Evolutionary conservation across 495 filamentous ascomycete species (phyloP).

Genomic region (Aspergillus mulundensis): DNA sequence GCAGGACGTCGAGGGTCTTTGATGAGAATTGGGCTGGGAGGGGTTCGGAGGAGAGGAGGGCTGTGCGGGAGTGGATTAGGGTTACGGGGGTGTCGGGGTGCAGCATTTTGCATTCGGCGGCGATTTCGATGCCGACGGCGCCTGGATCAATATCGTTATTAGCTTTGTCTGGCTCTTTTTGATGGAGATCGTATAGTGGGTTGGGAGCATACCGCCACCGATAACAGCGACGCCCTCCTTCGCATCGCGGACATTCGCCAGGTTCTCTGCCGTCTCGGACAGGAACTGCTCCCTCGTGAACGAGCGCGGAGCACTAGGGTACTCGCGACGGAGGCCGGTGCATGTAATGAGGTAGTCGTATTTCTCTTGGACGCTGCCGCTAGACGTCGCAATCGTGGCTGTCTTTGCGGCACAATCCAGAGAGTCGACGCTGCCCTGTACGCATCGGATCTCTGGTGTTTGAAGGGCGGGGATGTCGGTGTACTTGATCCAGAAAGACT

Average conservation of each 20-base stretch:
- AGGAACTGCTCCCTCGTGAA: constrained; percentile 51
- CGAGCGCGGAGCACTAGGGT: constrained; percentile 60
- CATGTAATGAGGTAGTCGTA: constrained; percentile 66
- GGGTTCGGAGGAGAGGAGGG: constrained; percentile 62
- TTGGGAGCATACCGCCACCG: constrained; percentile 39
- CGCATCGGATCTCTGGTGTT: constrained; percentile 44
- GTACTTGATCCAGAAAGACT: constrained; percentile 59
- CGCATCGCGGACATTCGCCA: constrained; percentile 21
- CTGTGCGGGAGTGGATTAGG: constrained; percentile 61
- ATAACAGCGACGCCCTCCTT: constrained; percentile 54
- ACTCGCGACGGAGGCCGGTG: constrained; percentile 57
- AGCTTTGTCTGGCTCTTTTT: background rate
- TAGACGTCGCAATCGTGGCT: constrained; percentile 36
- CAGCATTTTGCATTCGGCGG: constrained; percentile 58
- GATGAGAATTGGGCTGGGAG: constrained; percentile 63
- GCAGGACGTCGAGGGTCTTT: constrained; percentile 44
- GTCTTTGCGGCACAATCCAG: constrained; percentile 50
- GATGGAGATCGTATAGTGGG: background rate
- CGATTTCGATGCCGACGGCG: constrained; percentile 70
- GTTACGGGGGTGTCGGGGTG: constrained; percentile 57
- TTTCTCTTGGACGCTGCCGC: constrained; percentile 23
- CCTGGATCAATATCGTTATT: constrained; percentile 27
- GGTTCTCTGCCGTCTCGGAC: constrained; percentile 39
- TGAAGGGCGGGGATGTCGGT: constrained; percentile 56
- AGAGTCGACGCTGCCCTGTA: constrained; percentile 53